Percentiles rank a stretch among this genome's conserved stretches.
phyloP scores from a whole-genome alignment of 441 rosid species.

The Corymbia calophylla region DNA sequence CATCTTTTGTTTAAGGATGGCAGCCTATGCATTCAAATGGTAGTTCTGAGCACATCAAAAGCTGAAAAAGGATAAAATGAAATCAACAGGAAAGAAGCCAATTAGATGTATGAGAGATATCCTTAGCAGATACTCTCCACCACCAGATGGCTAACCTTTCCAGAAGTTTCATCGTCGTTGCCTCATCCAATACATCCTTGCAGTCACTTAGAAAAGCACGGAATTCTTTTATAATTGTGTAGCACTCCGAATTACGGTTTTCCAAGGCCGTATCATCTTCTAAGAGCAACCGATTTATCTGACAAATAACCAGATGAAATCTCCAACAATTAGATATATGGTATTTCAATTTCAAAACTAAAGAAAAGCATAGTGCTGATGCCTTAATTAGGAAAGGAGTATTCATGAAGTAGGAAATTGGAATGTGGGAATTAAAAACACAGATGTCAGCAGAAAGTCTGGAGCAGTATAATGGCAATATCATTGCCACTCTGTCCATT shows the following conservation, averaged over 20 bases:
- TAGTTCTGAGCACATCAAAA: background rate
- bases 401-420: background rate
- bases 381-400: background rate
- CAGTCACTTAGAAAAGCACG: slow-evolving; percentile 95
- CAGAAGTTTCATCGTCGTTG: slow-evolving; percentile 93
- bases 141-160: slow-evolving; percentile 49
- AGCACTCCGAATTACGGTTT: slow-evolving; percentile 77
- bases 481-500: background rate
- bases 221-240: slow-evolving; percentile 77
- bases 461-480: background rate
- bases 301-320: background rate
- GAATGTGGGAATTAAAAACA: background rate
- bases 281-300: slow-evolving; percentile 91
- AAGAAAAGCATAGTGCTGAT: background rate
- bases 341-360: background rate
- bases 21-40: background rate
- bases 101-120: background rate
- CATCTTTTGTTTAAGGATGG: background rate
- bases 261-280: slow-evolving; percentile 92
- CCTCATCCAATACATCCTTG: slow-evolving; percentile 97
- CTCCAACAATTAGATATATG: background rate
- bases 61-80: background rate
- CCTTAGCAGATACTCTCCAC: background rate
- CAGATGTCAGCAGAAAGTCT: background rate
- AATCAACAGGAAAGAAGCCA: background rate